Percentiles rank a stretch among this genome's conserved stretches.
phyloP scores from a whole-genome alignment of 306 rosid species.

The Trifolium subterraneum region DNA sequence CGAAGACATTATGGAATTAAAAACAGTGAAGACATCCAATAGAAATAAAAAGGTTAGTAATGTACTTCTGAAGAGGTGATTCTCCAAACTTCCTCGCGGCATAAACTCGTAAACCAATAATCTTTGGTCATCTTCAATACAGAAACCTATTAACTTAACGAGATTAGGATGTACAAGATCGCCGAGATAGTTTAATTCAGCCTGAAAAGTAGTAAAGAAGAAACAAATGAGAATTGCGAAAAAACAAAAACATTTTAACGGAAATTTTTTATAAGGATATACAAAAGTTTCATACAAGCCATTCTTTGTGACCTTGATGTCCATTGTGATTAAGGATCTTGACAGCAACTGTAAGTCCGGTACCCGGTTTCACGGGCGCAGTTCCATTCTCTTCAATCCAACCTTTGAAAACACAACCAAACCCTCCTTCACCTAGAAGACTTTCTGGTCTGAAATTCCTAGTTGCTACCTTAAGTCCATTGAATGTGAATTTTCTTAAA shows the following conservation, averaged over 20 bases:
- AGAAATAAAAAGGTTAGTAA: conserved; percentile 47
- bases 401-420: conserved; percentile 98
- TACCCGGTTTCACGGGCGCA: conserved; percentile 95
- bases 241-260: conserved; percentile 1
- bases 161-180: conserved; percentile 87
- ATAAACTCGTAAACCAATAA: conserved; percentile 90
- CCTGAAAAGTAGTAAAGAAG: conserved; percentile 59
- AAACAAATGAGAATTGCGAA: conserved; percentile 26
- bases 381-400: conserved; percentile 98
- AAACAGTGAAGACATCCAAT: conserved; percentile 24
- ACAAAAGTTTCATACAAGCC: conserved; percentile 73
- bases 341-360: conserved; percentile 98
- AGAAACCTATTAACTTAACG: conserved; percentile 90
- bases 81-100: conserved; percentile 99
- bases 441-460: conserved; percentile 97
- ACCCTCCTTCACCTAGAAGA: conserved; percentile 99
- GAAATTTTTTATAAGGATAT: conserved; percentile 22
- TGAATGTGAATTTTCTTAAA: conserved; percentile 90
- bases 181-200: conserved; percentile 92
- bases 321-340: conserved; percentile 97
- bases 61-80: conserved; percentile 96
- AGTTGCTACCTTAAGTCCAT: conserved; percentile 88
- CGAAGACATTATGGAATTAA: conserved; percentile 3
- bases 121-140: conserved; percentile 94
- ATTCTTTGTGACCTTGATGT: conserved; percentile 98